Evolutionary conservation across 805 yeast genomes (phyloP), one percentile per base, ranked within the genome.

Genomic region (Ogataea pignaliae): DNA sequence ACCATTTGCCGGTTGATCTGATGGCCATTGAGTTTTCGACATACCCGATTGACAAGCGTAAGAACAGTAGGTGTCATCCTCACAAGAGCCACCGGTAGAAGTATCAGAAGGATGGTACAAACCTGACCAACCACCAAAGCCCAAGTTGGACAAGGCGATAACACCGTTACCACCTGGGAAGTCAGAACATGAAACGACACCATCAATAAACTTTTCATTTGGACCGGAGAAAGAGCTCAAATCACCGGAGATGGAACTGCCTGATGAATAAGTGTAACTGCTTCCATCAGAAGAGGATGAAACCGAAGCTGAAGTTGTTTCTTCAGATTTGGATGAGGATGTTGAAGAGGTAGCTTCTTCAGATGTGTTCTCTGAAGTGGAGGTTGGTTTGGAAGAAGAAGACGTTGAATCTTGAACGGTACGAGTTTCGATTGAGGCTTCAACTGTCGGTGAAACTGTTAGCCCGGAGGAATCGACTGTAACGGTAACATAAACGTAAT

Each of bases 11-110:
- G 98, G 98, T 75, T 91, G 99, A 43, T 64, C 53, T 37, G 83
- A 69, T 51, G 98, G 98, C 96, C 95, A 91, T 75, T 91, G 99
- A 44, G 97, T 88, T 81, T 91, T 91, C 61, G 97, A 88, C 96
- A 88, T 88, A 78, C 98, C 99, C 36, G 97, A 81, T 74, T 89
- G 95, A 75, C 99, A 91, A 47, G 98, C 96, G 70, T 91, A 91
- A 47, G 98, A 91, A 73, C 99, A 91, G 81, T 87, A 88, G 60
- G 79, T 79, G 46, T 97, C 98, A 56, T 90, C 97, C 51, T 72
- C 65, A 76, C 99, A 91, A 38, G 76, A 59, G 5, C 33, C 33
- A 6, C 33, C 33, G 41, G 85, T 75, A 50, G 88, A 77, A 51
- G 88, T 80, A 52, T 76, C 71, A 47, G 75, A 76, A 51, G 77